These are phyloP conservation scores for Ricinus communis DNA, from an alignment of 345 rosid species.

Conservation along the genomic window DNA sequence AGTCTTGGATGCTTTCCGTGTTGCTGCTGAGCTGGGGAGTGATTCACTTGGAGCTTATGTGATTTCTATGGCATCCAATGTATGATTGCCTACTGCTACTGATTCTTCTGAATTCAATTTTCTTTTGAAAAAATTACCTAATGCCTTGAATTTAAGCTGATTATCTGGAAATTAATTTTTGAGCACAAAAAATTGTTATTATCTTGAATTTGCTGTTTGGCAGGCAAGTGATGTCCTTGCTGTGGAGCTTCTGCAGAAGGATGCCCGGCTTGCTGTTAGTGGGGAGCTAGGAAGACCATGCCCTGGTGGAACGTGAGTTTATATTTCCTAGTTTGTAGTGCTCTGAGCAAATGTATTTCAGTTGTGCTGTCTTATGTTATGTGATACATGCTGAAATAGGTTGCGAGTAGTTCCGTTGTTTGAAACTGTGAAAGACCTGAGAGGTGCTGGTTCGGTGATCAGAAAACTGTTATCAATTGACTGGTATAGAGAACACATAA, in stretches of 20 bases:
- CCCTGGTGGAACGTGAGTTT: conserved; percentile 84
- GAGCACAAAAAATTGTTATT: conserved; percentile 15
- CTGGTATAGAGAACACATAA: conserved; percentile 83
- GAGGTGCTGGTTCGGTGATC: conserved; percentile 87
- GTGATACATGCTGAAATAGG: conserved; percentile 41
- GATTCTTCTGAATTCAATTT: conserved; percentile 16
- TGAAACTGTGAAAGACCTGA: conserved; percentile 86
- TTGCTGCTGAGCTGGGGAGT: conserved; percentile 92
- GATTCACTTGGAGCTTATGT: conserved; percentile 97
- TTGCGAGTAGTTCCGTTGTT: conserved; percentile 92
- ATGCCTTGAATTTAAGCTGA: background rate
- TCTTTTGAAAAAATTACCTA: background rate
- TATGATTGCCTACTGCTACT: conserved; percentile 32
- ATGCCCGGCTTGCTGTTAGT: conserved; percentile 79
- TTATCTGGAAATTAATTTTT: background rate
- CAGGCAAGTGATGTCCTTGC: conserved; percentile 98
- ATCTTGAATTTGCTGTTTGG: conserved; percentile 25
- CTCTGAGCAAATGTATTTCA: background rate
- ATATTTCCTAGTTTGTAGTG: background rate
- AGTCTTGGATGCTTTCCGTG: conserved; percentile 83
- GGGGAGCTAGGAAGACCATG: conserved; percentile 86
- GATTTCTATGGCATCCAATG: conserved; percentile 98
- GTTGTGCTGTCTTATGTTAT: background rate
- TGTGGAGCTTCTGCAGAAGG: conserved; percentile 96
- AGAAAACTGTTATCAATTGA: conserved; percentile 83